Evolutionary conservation across 2,329 filamentous ascomycete genomes (phyloP), one percentile per base, ranked within the genome.

Genomic region (Colletotrichum aenigma): DNA sequence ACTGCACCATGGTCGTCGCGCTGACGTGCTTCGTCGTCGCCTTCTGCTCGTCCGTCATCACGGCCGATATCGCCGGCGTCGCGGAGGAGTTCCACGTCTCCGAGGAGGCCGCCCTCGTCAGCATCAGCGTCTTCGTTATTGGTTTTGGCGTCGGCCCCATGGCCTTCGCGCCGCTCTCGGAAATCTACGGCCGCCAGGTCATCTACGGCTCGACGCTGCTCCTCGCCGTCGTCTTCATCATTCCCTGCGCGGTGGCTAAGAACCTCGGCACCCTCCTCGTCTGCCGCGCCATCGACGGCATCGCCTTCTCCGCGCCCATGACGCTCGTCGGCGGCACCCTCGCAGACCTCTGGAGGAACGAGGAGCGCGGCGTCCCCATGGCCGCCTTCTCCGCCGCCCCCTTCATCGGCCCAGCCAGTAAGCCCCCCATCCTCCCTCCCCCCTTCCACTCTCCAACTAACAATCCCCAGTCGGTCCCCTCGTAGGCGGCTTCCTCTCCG

Each of bases 351-450:
- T 97, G 94, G 94, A 92, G 86, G 75, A 95, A 93, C 66, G 95
- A 97, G 82, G 95, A 97, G 84, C 90, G 95, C 69, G 95, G 95
- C 80, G 93, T 97, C 3, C 94, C 95, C 21, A 97, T 97, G 95
- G 95, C 95, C 4, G 94, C 94, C 18, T 97, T 97, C 83, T 94
- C 91, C 15, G 94, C 95, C 4, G 95, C 95, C 1, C 95, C 95
- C 0, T 97, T 97, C 81, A 89, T 96, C 60, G 95, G 95, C 0
- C 95, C 95, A 65, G 94, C 94, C 3, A 93, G 87, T 88, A 83
- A 77, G 86, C 82, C 12, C 18, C 8, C 15, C 9, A 7, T 52
- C 24, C 8, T 6, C 13, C 13, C 66, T 15, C 12, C 3, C 16
- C 3, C 7, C 28, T 16, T n/a, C 10, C 58, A 15, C 3, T 71